Percentiles rank a stretch among this genome's conserved stretches.
These are phyloP conservation scores for Erigeron canadensis DNA, from an alignment of 129 eudicot species.

Conservation along the genomic window DNA sequence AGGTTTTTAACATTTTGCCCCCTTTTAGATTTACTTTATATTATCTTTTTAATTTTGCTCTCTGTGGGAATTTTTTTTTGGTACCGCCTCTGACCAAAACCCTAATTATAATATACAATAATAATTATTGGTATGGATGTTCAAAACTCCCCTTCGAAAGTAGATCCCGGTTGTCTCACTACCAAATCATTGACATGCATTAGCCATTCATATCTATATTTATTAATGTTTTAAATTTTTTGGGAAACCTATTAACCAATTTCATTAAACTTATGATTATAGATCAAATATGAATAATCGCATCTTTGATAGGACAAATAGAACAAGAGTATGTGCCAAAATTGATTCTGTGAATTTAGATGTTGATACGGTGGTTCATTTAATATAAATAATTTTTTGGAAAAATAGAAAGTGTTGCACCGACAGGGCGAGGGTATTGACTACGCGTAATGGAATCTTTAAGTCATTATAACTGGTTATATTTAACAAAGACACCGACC, in stretches of 20 bases:
- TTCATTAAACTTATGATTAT: background rate
- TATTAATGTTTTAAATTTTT: background rate
- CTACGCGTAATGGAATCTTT: constrained; percentile 10
- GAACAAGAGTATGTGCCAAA: background rate
- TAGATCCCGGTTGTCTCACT: too few relatives aligned
- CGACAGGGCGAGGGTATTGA: constrained; percentile 12
- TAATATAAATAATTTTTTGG: background rate
- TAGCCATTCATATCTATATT: background rate
- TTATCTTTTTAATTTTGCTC: too few relatives aligned
- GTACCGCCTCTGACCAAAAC: too few relatives aligned
- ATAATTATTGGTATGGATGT: too few relatives aligned
- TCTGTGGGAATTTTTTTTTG: too few relatives aligned
- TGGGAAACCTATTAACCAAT: background rate
- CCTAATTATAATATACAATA: too few relatives aligned
- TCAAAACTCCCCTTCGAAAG: too few relatives aligned
- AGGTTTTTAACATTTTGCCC: too few relatives aligned
- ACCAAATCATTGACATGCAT: too few relatives aligned
- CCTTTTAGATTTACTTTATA: too few relatives aligned
- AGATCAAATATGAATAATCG: background rate
- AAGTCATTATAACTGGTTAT: background rate
- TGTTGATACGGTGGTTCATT: constrained; percentile 4
- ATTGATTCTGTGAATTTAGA: background rate
- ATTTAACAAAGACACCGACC: constrained; percentile 17
- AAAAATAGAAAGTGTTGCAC: constrained; percentile 16
- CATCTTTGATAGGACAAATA: background rate